Evolutionary conservation across 257 asterid genomes (phyloP).

Genomic region (Prunella vulgaris): DNA sequence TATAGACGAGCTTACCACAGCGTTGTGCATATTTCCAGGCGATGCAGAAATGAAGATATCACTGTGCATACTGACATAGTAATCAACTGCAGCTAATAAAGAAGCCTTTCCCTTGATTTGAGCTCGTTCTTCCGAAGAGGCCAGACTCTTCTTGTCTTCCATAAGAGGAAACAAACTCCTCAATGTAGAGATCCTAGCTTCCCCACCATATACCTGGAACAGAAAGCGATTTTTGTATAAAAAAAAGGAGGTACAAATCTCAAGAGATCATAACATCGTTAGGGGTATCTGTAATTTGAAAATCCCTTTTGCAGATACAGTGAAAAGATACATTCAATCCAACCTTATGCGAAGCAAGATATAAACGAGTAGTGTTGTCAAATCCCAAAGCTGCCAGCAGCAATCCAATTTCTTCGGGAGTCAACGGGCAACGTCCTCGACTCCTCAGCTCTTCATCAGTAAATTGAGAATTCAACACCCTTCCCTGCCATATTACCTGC

Average conservation of each 20-base stretch:
- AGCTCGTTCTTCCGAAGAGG: conserved; percentile 84
- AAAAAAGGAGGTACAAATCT: too few species aligned
- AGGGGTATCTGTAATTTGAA: too few species aligned
- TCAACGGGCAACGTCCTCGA: conserved; percentile 93
- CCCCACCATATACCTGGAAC: conserved; percentile 89
- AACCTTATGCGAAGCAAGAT: conserved; percentile 98
- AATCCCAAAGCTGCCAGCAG: conserved; percentile 95
- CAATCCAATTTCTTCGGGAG: conserved; percentile 98
- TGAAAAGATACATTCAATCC: not conserved
- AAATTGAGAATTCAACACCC: conserved; percentile 91
- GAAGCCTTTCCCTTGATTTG: conserved; percentile 87
- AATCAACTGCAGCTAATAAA: conserved; percentile 88
- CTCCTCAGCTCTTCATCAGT: conserved; percentile 97
- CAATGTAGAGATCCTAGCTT: conserved; percentile 74
- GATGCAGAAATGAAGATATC: conserved; percentile 95
- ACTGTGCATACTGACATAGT: conserved; percentile 91
- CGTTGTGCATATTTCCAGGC: conserved; percentile 98
- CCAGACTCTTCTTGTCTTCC: conserved; percentile 90
- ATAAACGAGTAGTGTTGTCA: conserved; percentile 79
- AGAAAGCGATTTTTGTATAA: too few species aligned
- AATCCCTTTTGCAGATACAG: not conserved
- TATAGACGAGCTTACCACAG: conserved; percentile 56
- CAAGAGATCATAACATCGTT: too few species aligned
- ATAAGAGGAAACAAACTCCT: conserved; percentile 76
- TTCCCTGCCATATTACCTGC: conserved; percentile 95